phyloP scores from a whole-genome alignment of 352 stramenopile species.

The Pythium guiyangense region DNA sequence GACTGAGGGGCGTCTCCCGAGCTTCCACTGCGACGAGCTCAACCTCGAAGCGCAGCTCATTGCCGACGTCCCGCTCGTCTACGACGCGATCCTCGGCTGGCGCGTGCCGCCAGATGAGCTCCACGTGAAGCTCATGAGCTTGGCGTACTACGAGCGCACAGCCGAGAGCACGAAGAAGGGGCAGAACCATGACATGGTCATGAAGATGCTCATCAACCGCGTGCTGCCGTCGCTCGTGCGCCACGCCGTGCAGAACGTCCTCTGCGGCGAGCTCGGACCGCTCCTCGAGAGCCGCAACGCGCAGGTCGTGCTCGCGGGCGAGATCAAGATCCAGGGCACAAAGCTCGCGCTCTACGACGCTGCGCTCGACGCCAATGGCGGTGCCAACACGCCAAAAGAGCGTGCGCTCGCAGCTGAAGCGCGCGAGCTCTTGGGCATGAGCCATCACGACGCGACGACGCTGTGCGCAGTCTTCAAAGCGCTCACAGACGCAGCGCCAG shows the following conservation, averaged over 20 bases:
- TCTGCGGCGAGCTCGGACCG: constrained; percentile 58
- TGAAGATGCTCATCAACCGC: constrained; percentile 79
- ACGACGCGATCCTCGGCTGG: constrained; percentile 57
- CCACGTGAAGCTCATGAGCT: constrained; percentile 60
- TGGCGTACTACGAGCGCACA: constrained; percentile 70
- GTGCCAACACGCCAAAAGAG: constrained; percentile 18
- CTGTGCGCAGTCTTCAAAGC: constrained; percentile 48
- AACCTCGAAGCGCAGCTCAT: constrained; percentile 71
- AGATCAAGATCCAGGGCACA: constrained; percentile 58
- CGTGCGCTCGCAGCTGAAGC: constrained; percentile 33
- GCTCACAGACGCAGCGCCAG: constrained; percentile 34
- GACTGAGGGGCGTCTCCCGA: constrained; percentile 59
- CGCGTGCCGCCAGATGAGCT: constrained; percentile 52
- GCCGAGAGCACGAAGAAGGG: constrained; percentile 47
- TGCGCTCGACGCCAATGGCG: constrained; percentile 22
- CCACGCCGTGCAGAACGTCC: constrained; percentile 47
- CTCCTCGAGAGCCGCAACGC: constrained; percentile 49
- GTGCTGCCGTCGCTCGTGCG: constrained; percentile 60
- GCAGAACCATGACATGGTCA: constrained; percentile 69
- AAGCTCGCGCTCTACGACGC: constrained; percentile 57
- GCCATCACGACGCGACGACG: constrained; percentile 38
- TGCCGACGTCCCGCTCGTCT: constrained; percentile 58
- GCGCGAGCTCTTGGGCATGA: constrained; percentile 43
- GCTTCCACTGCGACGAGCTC: constrained; percentile 72
- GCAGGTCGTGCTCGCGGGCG: constrained; percentile 51